Evolutionary conservation across 2,329 filamentous ascomycete genomes (phyloP).

Genomic region (Zasmidium cellare): DNA sequence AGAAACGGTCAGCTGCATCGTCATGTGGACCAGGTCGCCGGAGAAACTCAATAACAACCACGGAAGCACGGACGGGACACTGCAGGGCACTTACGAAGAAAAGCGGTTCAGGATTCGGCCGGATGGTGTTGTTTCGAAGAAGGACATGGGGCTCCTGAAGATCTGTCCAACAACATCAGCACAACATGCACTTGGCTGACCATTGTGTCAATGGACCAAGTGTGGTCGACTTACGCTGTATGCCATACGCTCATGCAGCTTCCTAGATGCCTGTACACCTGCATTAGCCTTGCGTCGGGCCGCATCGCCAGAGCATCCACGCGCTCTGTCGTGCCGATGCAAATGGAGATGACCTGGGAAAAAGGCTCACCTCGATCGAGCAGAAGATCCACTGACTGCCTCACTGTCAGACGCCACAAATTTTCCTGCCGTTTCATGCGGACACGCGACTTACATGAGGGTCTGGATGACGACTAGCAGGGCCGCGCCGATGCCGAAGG

Average conservation of each 20-base stretch:
- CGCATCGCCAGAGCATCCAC: slow-evolving; percentile 23
- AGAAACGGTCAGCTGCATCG: background rate
- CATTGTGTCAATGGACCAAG: background rate
- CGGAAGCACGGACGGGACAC: background rate
- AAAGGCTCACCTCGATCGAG: slow-evolving; percentile 79
- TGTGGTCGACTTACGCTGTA: background rate
- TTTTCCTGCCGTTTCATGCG: background rate
- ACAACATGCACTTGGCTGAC: background rate
- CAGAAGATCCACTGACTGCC: slow-evolving; percentile 91
- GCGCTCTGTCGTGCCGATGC: slow-evolving; percentile 11
- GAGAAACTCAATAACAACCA: slow-evolving; percentile 9
- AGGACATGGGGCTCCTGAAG: slow-evolving; percentile 92
- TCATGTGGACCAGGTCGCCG: slow-evolving; percentile 7
- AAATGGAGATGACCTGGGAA: slow-evolving; percentile 2
- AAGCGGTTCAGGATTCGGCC: slow-evolving; percentile 97
- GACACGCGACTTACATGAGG: slow-evolving; percentile 6
- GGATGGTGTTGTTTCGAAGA: slow-evolving; percentile 95
- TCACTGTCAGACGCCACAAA: background rate
- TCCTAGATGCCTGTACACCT: slow-evolving; percentile 72
- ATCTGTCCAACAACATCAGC: slow-evolving; percentile 42
- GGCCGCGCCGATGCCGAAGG: slow-evolving; percentile 84
- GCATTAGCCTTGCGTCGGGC: slow-evolving; percentile 25
- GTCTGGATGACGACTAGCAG: slow-evolving; percentile 86
- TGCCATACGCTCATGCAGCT: slow-evolving; percentile 75
- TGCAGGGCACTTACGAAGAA: slow-evolving; percentile 65